Evolutionary conservation across 768 basidiomycete species (phyloP), one percentile per base, ranked within the genome.

Genomic region (Russula lepida): DNA sequence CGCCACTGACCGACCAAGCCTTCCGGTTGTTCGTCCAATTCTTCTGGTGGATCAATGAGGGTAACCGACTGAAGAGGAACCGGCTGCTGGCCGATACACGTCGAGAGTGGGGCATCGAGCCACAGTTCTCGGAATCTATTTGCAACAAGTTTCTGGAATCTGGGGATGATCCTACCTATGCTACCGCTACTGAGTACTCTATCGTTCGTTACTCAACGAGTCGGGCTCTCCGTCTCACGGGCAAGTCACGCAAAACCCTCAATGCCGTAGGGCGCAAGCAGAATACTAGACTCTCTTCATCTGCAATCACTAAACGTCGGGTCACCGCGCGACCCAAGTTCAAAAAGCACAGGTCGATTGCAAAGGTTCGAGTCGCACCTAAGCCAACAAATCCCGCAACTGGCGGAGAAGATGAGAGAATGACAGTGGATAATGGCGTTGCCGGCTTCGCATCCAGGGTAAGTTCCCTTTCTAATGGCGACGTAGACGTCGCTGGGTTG

Each of bases 1-100:
- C 28, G 15, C 23, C 56, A 15, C 47, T 43, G 19, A 23, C 49
- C 25, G 27, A 60, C 1, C 41, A 59, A 7, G 32, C 53, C 4
- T 44, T 59, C 44, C 37, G 63, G 25, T n/a, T 68, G 11, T 72
- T 73, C 62, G 63, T 71, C 44, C 58, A 56, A 32, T 70, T 69
- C 56, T 71, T 67, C 57, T 72, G 71, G 71, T 17, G 54, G 17
- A 50, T 68, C 25, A 51, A 63, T 21, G 23, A 9, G 27, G 33
- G 51, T 0, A 23, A 50, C 6, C 43, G 23, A 17, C 17, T 2
- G 17, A 55, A n/a, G 48, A 57, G 35, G 64, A 54, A 19, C 11
- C 17, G 23, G n/a, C 54, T 41, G 44, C 62, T 50, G 50, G 56
- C 17, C 25, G 56, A 7, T 12, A 21, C 6, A 61, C 65, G 61